Conservation (phyloP, 2,329 filamentous ascomycete species). For the Nakataea oryzae region DNA sequence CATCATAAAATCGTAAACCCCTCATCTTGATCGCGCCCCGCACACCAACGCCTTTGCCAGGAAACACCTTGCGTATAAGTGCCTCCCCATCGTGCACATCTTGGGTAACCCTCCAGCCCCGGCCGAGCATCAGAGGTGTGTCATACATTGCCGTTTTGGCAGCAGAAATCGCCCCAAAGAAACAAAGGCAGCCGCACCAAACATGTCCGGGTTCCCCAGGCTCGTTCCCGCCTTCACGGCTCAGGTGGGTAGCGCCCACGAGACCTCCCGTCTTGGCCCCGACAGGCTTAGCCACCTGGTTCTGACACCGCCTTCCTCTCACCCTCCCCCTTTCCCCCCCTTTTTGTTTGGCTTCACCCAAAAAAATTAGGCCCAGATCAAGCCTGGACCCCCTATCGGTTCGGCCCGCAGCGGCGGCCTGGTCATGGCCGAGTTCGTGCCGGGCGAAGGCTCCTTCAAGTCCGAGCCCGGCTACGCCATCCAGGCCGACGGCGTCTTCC, state of each 20-base stretch:
- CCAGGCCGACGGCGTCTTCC: conserved; percentile 23
- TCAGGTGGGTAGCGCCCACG: conserved; percentile 13
- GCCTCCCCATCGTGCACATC: not conserved
- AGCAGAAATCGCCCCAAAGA: not conserved
- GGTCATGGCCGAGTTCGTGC: conserved; percentile 17
- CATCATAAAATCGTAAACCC: not conserved
- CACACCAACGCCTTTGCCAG: not conserved
- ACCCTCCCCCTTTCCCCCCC: no score
- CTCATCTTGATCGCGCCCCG: not conserved
- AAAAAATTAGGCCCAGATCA: conserved; percentile 14
- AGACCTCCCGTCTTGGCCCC: not conserved
- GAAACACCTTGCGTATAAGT: not conserved
- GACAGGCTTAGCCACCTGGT: no score
- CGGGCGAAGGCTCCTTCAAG: conserved; percentile 16
- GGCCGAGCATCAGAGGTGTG: not conserved
- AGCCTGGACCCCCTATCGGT: conserved; percentile 17
- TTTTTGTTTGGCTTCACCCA: not conserved
- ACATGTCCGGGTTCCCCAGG: conserved; percentile 25
- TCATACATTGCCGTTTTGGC: not conserved
- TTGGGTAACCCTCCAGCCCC: not conserved
- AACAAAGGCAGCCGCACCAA: not conserved
- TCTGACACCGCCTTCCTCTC: no score
- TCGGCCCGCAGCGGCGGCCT: conserved; percentile 18
- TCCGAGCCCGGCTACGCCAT: conserved; percentile 26
- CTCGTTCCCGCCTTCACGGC: conserved; percentile 29